Base-by-base conservation (phyloP, 768 basidiomycete species). In the Rhodotorula toruloides region DNA sequence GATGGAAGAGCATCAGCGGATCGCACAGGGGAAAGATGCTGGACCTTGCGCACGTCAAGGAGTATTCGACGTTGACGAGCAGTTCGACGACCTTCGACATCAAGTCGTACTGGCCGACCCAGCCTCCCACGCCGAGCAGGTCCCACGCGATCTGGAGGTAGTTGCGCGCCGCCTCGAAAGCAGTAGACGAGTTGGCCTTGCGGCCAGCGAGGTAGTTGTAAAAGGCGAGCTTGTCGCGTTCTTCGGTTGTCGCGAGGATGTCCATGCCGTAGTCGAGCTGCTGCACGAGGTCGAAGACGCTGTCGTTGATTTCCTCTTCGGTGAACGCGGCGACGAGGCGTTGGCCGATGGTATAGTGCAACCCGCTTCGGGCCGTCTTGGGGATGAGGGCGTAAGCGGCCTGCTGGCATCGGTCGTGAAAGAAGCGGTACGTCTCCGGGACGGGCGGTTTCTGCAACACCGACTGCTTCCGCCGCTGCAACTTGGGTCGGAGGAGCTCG, bases 351-450 rank as follows among this genome's bases (percentile, higher is more conserved):
- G 27, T 46, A 40, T 71, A 67, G 55, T 71, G 70, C 47, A 64
- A 40, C 1, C 21, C 22, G 29, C 31, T 32, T 1, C 61, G 65
- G 9, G 54, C 40, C 5, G 16, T 10, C 19, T 11, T 1, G 8
- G 64, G 65, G 39, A 71, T 61, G 37, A 67, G 61, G 40, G 61
- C 62, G 58, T 71, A 71, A 1, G 70, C 70, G 12, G 70, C 64
- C 37, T 70, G 69, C 61, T 70, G 69, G 34, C 57, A 62, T 4
- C 70, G 70, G 43, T 71, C 70, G 54, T 71, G 70, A 50, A 67
- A 71, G 65, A 71, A 71, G 21, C 61, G 49, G 47, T 65, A 65
- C 4, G 11, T 22, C 12, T n/a, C n/a, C 7, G 60, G 60, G 0
- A 62, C 56, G 0, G 54, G 36, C 25, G 53, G 32, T n/a, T 47